These are phyloP conservation scores for Solanum chmielewskii DNA, from an alignment of 257 asterid genomes.

Conservation along the genomic window DNA sequence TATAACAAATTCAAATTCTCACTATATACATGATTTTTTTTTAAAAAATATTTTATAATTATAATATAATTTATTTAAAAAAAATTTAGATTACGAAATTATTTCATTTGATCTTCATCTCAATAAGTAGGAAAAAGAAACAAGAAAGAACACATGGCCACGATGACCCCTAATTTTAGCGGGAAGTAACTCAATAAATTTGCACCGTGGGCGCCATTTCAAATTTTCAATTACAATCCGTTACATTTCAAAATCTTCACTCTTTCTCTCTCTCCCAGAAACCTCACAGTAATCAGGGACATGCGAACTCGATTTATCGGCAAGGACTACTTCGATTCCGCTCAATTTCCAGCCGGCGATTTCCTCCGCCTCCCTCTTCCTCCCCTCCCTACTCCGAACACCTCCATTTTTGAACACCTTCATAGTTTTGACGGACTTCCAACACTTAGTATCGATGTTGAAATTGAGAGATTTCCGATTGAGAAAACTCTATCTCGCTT, in stretches of 20 bases:
- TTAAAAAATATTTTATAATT: too few relatives aligned
- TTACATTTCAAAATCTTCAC: neutral
- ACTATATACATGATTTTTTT: too few relatives aligned
- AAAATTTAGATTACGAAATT: neutral
- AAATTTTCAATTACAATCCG: neutral
- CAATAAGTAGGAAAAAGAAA: neutral
- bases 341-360: slow-evolving; percentile 24
- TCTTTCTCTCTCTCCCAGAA: neutral
- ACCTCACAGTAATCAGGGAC: slow-evolving; percentile 1
- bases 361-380: slow-evolving; percentile 46
- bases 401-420: neutral
- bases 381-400: slow-evolving; percentile 3
- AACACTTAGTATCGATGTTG: slow-evolving; percentile 14
- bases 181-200: neutral
- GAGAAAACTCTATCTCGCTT: slow-evolving; percentile 59
- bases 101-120: neutral
- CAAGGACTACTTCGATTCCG: slow-evolving; percentile 22
- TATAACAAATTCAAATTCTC: too few relatives aligned
- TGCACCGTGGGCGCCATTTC: neutral
- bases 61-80: too few relatives aligned
- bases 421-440: slow-evolving; percentile 36
- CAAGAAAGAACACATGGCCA: neutral
- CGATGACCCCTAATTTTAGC: neutral
- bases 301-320: slow-evolving; percentile 91
- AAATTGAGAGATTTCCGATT: slow-evolving; percentile 46